Percentiles rank a stretch among this genome's conserved stretches.
Evolutionary conservation across 306 rosid genomes (phyloP).

Genomic region (Hippophae rhamnoides): DNA sequence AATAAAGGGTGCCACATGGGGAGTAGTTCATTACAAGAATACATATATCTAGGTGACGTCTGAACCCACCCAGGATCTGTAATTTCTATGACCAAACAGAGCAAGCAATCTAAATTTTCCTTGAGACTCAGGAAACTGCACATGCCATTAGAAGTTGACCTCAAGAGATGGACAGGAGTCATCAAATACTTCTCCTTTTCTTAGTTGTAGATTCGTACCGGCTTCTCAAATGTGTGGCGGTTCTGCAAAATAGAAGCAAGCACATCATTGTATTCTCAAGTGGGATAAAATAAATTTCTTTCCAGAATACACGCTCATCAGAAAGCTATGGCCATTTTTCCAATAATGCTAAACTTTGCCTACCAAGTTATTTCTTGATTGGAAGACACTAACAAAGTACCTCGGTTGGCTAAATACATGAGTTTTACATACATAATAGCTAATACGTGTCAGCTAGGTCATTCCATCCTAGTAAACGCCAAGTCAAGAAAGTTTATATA

Average conservation of each 20-base stretch:
- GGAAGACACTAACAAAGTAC: no score
- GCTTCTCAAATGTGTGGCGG: slow-evolving; percentile 57
- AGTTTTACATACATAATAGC: neutral
- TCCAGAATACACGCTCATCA: neutral
- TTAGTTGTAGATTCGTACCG: slow-evolving; percentile 60
- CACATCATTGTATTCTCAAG: neutral
- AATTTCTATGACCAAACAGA: slow-evolving; percentile 2
- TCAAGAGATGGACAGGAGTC: slow-evolving; percentile 8
- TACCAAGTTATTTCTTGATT: no score
- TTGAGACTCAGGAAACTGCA: slow-evolving; percentile 6
- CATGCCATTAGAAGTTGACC: neutral
- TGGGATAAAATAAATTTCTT: neutral
- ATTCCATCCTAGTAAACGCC: neutral
- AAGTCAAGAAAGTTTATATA: slow-evolving; percentile 9
- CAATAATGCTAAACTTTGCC: no score
- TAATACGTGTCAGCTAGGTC: neutral
- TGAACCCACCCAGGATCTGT: neutral
- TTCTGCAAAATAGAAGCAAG: slow-evolving; percentile 42
- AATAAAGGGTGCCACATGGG: neutral
- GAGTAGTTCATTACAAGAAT: neutral
- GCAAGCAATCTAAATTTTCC: neutral
- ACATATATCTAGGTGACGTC: neutral
- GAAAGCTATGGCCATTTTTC: no score
- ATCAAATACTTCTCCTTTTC: neutral
- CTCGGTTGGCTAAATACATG: no score